Base-by-base conservation (phyloP, 2,329 filamentous ascomycete species). In the Pezicula neosporulosa region DNA sequence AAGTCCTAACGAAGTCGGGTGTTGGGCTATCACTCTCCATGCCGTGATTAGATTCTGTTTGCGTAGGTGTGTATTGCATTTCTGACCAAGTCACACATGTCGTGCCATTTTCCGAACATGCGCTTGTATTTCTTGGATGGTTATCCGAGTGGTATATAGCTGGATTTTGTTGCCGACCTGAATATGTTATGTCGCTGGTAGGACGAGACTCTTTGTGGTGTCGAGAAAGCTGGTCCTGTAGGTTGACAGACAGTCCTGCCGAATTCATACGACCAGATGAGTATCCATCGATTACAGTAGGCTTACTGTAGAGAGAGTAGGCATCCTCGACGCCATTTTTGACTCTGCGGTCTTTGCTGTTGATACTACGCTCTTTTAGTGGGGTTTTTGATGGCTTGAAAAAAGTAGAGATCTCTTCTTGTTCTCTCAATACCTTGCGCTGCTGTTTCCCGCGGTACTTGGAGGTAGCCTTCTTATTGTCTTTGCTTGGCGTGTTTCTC, bases 401-500 rank as follows among this genome's bases (percentile, higher is more conserved):
- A 43, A 64, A 67, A 12, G 50, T 52, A 2, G 63, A 63, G 47
- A 64, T 63, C 43, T 66, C 62, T 16, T 64, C 56, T 42, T 54
- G 55, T 19, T 36, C 51, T 52, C 52, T 56, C 16, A 47, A 19
- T 16, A 35, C 41, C 44, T 58, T 62, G 16, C 48, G 48, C 36
- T 52, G 58, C 27, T 63, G 60, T 15, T 60, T 65, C 33, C 58
- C 56, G n/a, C 57, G 57, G 30, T 51, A 58, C 36, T 58, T 64
- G 10, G 57, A 53, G 7, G 19, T 16, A 13, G 15, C 4, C 62
- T 66, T 37, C 63, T 63, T 47, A 65, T 61, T 54, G 57, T 66
- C 57, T 59, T 43, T 60, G 57, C 42, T 55, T 28, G 33, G 55
- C 50, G 24, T 52, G 36, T 27, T 55, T 55, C 54, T 62, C 47